Evolutionary conservation across 2,329 filamentous ascomycete genomes (phyloP), one percentile per base, ranked within the genome.

Genomic region (Xylariales sp.): DNA sequence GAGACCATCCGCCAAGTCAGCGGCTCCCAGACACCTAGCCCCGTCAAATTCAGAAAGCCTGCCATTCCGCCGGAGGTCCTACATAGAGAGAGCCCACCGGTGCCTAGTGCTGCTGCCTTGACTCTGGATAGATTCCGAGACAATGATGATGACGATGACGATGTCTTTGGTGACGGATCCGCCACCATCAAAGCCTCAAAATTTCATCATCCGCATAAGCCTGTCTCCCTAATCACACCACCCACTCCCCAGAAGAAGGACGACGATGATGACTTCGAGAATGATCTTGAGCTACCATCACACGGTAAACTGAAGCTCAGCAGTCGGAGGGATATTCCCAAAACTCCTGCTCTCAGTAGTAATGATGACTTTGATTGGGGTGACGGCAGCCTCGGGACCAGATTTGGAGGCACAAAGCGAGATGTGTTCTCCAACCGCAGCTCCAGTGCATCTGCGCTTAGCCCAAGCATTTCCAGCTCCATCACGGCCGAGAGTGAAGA

Each of bases 401-500:
- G 91, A 40, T 91, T 90, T 63, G 90, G 86, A 27, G 91, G 91
- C 30, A 95, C 88, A 12, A 77, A 81, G 47, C 81, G 88, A 51
- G 88, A 91, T 53, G 76, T 74, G n/a, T 80, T 79, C 28, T 90
- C 88, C 33, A 81, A 82, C 53, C 81, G 88, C 52, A 93, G 88
- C 66, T 95, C 89, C 1, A 91, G 88, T 14, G 81, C 84, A 24
- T 95, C 90, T 27, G 87, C 88, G 19, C 76, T 96, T 59, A 97
- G 91, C 56, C 91, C 93, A 12, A 97, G 90, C 59, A 77, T 95
- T 40, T 87, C 89, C 15, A 97, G 91, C 61, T 93, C 87, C 46
- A 81, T 95, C 50, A 95, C 89, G 2, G 77, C 80, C 8, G 93
- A 96, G 66, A 97, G 90, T 55, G 91, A 96, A 56, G 90, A 95